phyloP scores from a whole-genome alignment of 306 rosid genomes.

The Delonix regia region DNA sequence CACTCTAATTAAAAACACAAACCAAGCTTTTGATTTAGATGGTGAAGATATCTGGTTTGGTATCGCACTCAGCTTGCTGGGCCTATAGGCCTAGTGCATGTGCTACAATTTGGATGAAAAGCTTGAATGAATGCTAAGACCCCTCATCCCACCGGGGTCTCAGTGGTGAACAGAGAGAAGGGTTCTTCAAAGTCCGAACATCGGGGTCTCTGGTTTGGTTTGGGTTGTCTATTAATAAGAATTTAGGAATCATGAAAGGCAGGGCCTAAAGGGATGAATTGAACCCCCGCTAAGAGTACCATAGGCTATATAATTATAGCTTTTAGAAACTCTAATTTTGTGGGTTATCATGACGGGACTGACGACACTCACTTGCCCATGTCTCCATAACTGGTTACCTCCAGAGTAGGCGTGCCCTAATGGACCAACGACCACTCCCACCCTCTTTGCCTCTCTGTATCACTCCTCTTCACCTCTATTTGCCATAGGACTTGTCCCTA shows the following conservation, averaged over 20 bases:
- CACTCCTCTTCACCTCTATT: slow-evolving; percentile 40
- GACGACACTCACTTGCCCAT: slow-evolving; percentile 44
- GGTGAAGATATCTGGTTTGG: too few relatives aligned
- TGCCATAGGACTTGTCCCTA: slow-evolving; percentile 52
- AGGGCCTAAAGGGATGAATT: neutral
- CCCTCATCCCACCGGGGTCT: too few relatives aligned
- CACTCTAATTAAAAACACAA: too few relatives aligned
- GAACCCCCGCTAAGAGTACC: neutral
- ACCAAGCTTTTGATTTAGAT: too few relatives aligned
- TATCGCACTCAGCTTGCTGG: neutral
- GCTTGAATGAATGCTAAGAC: too few relatives aligned
- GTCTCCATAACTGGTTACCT: slow-evolving; percentile 43
- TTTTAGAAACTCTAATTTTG: too few relatives aligned
- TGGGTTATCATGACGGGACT: neutral
- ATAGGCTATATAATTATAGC: neutral
- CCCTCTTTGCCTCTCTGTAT: neutral
- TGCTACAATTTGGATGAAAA: too few relatives aligned
- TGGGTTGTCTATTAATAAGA: neutral
- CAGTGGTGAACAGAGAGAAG: too few relatives aligned
- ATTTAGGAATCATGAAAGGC: neutral
- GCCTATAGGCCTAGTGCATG: neutral
- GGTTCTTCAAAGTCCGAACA: too few relatives aligned
- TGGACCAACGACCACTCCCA: slow-evolving; percentile 46
- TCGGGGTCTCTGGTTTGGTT: neutral
- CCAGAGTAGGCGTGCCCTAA: slow-evolving; percentile 47